Base-by-base conservation (phyloP, 1,284 basidiomycete genomes). In the Exobasidium rhododendri region DNA sequence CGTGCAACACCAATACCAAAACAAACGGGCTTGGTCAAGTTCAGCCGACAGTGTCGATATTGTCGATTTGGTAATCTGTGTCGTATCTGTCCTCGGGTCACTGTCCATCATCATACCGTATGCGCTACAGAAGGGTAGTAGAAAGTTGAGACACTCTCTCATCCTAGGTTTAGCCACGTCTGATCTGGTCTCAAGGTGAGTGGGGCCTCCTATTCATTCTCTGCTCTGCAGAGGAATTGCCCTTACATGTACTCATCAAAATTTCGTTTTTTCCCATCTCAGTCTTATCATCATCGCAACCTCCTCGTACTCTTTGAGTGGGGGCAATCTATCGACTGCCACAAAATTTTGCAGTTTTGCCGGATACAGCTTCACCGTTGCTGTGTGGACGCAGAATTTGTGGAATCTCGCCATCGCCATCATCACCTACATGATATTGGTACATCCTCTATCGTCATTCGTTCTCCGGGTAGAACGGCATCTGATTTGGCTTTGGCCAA, bases 401-500 rank as follows among this genome's bases (percentile, higher is more conserved):
- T 75, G 73, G 73, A 75, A 75, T 52, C 59, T 75, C 13, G 55
- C 45, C 59, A 75, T 75, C 49, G 72, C 68, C 30, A 52, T 67
- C 28, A 66, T 75, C 63, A 75, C 73, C 45, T 74, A 74, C 64
- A 68, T 74, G 65, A 74, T 75, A 64, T 59, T 75, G 22, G 70
- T 74, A n/a, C 65, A 69, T 53, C 73, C 73, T 7, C 62, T 75
- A 2, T 68, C 69, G 35, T 49, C 51, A 14, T 69, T 69, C 45
- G 73, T 71, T 22, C 47, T 69, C 31, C 63, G 67, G 24, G 62
- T 74, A 14, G 73, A 75, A 60, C 61, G 65, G 54, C 59, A 65
- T 22, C 58, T 75, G 3, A 32, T 63, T 11, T 74, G 68, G 71
- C 65, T 75, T 29, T 74, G 72, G 72, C 70, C 72, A 29, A 32